phyloP scores from a whole-genome alignment of 2,329 filamentous ascomycete species.

The Exophiala dermatitidis region DNA sequence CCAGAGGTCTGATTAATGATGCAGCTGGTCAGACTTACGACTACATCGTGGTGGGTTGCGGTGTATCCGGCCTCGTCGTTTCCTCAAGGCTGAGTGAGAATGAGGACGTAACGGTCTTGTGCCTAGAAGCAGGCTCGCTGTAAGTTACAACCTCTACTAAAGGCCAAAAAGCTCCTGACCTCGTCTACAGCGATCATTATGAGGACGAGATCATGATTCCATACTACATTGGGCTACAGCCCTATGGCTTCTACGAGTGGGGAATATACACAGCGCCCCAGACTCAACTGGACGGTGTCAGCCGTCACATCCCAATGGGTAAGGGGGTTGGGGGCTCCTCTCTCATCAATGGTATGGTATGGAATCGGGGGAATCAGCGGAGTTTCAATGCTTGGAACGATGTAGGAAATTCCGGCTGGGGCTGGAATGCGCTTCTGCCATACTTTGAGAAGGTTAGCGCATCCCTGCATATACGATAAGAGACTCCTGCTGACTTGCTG shows the following conservation, averaged over 20 bases:
- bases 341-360: slow-evolving; percentile 36
- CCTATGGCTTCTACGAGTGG: slow-evolving; percentile 29
- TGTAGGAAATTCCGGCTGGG: slow-evolving; percentile 42
- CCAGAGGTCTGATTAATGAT: neutral
- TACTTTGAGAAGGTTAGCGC: slow-evolving; percentile 43
- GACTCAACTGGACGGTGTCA: slow-evolving; percentile 27
- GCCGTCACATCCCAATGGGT: slow-evolving; percentile 26
- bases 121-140: slow-evolving; percentile 28
- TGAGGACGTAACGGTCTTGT: slow-evolving; percentile 26
- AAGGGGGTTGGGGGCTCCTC: slow-evolving; percentile 36
- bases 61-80: slow-evolving; percentile 29
- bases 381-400: slow-evolving; percentile 44
- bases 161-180: neutral
- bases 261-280: slow-evolving; percentile 27
- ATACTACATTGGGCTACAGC: slow-evolving; percentile 28
- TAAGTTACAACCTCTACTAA: slow-evolving; percentile 1
- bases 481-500: neutral
- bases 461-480: neutral
- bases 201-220: slow-evolving; percentile 28
- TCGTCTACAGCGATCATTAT: slow-evolving; percentile 27
- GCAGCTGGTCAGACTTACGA: slow-evolving; percentile 21
- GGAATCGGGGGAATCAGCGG: slow-evolving; percentile 34
- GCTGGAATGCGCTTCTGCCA: slow-evolving; percentile 40
- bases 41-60: slow-evolving; percentile 32
- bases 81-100: slow-evolving; percentile 28